These are phyloP conservation scores for Chaetomiaceae sp. DNA, from an alignment of 2,329 filamentous ascomycete genomes.

Conservation along the genomic window DNA sequence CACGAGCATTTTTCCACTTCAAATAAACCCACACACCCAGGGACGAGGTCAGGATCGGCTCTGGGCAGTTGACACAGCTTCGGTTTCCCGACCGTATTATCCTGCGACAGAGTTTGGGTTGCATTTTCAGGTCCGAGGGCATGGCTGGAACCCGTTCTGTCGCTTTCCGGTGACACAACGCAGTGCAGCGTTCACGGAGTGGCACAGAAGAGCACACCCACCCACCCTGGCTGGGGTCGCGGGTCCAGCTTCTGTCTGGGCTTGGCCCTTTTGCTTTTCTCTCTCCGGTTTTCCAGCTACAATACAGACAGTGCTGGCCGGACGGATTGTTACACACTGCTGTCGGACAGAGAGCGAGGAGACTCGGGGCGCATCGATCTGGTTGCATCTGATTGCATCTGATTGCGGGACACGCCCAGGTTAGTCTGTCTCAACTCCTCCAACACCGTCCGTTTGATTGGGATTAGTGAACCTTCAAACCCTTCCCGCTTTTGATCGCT, in stretches of 20 bases:
- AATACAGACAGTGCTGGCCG: too few relatives aligned
- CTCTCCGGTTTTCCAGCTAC: too few relatives aligned
- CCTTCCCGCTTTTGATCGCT: neutral
- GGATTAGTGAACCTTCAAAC: neutral
- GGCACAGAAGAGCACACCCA: slow-evolving; percentile 10
- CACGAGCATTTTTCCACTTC: neutral
- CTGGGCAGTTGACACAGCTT: too few relatives aligned
- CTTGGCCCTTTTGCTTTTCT: too few relatives aligned
- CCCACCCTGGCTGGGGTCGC: neutral
- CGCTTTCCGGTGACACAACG: slow-evolving; percentile 11
- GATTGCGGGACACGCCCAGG: neutral
- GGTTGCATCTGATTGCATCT: too few relatives aligned
- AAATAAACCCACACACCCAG: neutral
- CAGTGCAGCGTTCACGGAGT: slow-evolving; percentile 10
- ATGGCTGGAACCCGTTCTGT: slow-evolving; percentile 5
- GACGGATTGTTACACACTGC: too few relatives aligned
- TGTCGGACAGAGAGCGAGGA: neutral
- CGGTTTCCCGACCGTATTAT: neutral
- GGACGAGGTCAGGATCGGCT: neutral
- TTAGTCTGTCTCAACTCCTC: neutral
- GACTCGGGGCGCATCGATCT: neutral
- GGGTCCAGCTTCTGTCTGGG: neutral
- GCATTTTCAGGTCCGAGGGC: neutral
- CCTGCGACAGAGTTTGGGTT: neutral
- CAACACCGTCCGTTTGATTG: neutral